Evolutionary conservation across 305 asterid species (phyloP).

Genomic region (Ruellia speciosa): DNA sequence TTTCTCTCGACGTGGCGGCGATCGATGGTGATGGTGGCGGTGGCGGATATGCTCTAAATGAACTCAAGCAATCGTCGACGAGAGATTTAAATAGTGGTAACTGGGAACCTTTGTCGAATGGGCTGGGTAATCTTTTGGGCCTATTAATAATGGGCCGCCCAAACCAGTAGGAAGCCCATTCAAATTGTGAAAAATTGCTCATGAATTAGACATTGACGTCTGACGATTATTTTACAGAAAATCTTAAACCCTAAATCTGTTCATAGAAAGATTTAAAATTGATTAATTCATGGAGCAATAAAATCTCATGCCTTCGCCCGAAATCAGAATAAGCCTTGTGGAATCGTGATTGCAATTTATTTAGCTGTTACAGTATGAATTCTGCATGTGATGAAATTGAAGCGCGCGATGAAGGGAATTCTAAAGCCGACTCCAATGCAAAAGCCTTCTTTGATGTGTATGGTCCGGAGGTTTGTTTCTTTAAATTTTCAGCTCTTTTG

Average conservation of each 20-base stretch:
- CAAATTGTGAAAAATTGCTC: no score
- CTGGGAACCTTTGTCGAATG: not conserved
- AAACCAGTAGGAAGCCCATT: no score
- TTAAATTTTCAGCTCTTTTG: not conserved
- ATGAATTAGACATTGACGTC: no score
- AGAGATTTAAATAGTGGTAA: not conserved
- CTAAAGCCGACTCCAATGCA: conserved; percentile 26
- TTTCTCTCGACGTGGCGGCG: conserved; percentile 16
- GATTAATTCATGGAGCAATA: not conserved
- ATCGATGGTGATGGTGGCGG: not conserved
- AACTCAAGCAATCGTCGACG: not conserved
- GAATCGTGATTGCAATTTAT: conserved; percentile 3
- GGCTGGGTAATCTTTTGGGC: not conserved
- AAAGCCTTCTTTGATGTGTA: conserved; percentile 63
- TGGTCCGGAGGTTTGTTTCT: conserved; percentile 58
- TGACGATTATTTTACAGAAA: no score
- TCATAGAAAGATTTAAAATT: not conserved
- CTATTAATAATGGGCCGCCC: not conserved
- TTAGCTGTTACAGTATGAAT: conserved; percentile 28
- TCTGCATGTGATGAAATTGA: conserved; percentile 30
- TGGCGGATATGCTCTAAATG: conserved; percentile 16
- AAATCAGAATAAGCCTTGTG: conserved; percentile 12
- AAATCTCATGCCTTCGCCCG: not conserved
- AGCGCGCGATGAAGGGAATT: conserved; percentile 25
- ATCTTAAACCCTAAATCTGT: not conserved